A percentile compares a stretch with the other conserved stretches of the same genome.
Conservation (phyloP, 345 rosid species). For the Limnanthes douglasii region DNA sequence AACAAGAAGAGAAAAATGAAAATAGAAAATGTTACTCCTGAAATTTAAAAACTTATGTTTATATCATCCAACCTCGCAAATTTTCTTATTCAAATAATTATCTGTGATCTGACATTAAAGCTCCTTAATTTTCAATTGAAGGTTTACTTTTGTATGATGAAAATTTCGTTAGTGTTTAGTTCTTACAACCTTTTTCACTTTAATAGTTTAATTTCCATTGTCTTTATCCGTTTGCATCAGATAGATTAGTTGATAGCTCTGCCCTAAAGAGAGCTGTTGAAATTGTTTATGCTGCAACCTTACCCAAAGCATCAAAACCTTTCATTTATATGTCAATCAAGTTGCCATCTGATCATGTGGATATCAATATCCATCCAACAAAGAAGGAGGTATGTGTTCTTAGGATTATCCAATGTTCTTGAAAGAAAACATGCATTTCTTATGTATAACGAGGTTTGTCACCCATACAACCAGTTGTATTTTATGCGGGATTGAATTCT, state of each 20-base stretch:
- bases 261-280: constrained; percentile 88
- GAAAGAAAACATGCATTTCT: neutral
- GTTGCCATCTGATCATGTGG: constrained; percentile 87
- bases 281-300: constrained; percentile 83
- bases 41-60: too few species aligned
- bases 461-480: neutral
- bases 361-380: constrained; percentile 92
- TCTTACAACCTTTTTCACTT: neutral
- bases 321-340: constrained; percentile 79
- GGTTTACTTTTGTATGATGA: too few species aligned
- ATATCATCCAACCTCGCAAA: too few species aligned
- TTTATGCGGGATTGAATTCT: too few species aligned
- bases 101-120: too few species aligned
- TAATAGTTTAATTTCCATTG: neutral
- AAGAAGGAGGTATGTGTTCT: constrained; percentile 59
- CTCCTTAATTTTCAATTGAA: too few species aligned
- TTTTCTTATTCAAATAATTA: too few species aligned
- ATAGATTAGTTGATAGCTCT: constrained; percentile 88
- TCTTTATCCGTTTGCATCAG: constrained; percentile 22
- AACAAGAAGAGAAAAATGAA: too few species aligned
- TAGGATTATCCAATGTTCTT: constrained; percentile 2
- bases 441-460: neutral
- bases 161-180: too few species aligned
- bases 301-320: constrained; percentile 91
- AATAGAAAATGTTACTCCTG: too few species aligned